Base-by-base conservation (phyloP, 2,329 filamentous ascomycete genomes). In the Pestalotiopsis fici region DNA sequence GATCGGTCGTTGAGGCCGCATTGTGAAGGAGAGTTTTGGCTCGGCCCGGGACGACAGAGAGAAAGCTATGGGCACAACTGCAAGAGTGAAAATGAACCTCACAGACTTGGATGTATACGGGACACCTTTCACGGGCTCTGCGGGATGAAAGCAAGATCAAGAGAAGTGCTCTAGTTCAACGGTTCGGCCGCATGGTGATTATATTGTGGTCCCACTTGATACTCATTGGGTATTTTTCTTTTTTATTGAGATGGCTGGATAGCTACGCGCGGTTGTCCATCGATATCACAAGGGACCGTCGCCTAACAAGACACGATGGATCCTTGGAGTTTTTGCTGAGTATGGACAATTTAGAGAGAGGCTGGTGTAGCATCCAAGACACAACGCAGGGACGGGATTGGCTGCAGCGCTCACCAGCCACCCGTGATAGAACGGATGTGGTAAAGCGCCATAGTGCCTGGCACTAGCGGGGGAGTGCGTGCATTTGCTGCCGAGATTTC, bases 1-100 rank as follows among this genome's bases (percentile, higher is more conserved):
- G 55, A 73, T 59, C 31, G 74, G 63, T 59, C 69, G 68, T 65
- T 71, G 68, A 61, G 70, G 63, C 69, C 73, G 76, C 78, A 80
- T 81, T 67, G 74, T 78, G 73, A 64, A 31, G 60, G 56, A 35
- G 55, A 59, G 43, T 50, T 50, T 50, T 50, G n/a, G 25, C 28
- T 28, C 15, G 60, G 18, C n/a, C 39, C 31, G 50, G 25, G 50
- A 56, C n/a, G n/a, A n/a, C n/a, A n/a, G n/a, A n/a, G 54, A 47
- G 31, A 28, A 39, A 37, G 31, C 28, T 31, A 21, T 31, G 31
- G 18, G 28, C 55, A 60, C n/a, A 31, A 21, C 31, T 59, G 57
- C 15, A 50, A 7, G 47, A 56, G 28, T 47, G 23, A 37, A n/a
- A n/a, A 65, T 35, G 63, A 56, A 61, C 61, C 54, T 57, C 21